These are phyloP conservation scores for Fusarium oxysporum DNA, from an alignment of 2,329 filamentous ascomycete genomes.

Conservation along the genomic window DNA sequence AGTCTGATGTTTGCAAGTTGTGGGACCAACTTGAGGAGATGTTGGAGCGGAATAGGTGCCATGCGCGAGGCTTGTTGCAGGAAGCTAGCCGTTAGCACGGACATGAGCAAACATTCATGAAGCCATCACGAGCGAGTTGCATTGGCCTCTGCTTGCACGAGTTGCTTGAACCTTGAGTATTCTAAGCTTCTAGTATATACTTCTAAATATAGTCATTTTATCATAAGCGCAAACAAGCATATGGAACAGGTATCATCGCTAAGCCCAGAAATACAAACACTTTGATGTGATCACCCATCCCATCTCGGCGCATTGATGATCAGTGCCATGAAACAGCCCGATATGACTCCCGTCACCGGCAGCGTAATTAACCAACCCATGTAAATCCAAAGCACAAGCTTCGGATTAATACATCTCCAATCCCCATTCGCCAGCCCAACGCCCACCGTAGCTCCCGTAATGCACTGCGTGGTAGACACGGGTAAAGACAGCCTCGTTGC, in stretches of 20 bases:
- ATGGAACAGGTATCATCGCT: conserved; percentile 13
- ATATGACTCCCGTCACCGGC: conserved; percentile 61
- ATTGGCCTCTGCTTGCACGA: neutral
- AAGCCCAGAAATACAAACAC: neutral
- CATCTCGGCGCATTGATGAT: conserved; percentile 64
- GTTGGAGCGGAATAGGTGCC: neutral
- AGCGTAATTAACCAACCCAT: conserved; percentile 64
- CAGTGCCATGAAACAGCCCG: conserved; percentile 65
- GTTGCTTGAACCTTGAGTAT: too few species aligned
- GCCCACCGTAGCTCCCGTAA: conserved; percentile 71
- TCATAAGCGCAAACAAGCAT: neutral
- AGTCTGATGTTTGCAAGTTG: neutral
- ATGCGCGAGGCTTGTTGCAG: neutral
- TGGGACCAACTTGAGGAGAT: neutral
- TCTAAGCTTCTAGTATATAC: neutral
- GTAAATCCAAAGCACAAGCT: conserved; percentile 69
- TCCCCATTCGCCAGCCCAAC: conserved; percentile 71
- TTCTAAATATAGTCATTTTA: neutral
- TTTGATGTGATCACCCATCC: conserved; percentile 4
- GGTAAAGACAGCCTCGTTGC: conserved; percentile 67
- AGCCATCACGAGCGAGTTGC: neutral
- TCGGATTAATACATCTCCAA: conserved; percentile 70
- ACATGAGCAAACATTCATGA: neutral
- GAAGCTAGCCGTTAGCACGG: neutral
- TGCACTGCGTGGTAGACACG: conserved; percentile 74